Base-by-base conservation (phyloP, 2,329 filamentous ascomycete genomes). In the Ophiostoma ips region DNA sequence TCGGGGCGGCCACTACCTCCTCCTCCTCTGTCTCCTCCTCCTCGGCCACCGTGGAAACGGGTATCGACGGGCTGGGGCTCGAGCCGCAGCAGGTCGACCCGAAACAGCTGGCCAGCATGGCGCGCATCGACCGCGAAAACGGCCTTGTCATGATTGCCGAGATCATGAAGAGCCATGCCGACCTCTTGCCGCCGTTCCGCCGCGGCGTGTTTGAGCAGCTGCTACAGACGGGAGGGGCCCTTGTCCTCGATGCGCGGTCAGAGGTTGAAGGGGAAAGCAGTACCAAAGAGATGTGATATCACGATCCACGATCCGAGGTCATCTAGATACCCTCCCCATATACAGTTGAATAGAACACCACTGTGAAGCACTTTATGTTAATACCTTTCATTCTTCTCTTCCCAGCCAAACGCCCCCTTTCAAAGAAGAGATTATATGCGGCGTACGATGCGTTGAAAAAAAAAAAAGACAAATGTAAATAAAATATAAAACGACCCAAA, bases 81-180 rank as follows among this genome's bases (percentile, higher is more conserved):
- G 59, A 72, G 56, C 72, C 71, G 46, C 72, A 70, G 56, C 71
- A 71, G 52, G 65, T 66, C 3, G 68, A 74, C 46, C 62, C 67
- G 1, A 63, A 62, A 21, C 65, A 69, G 50, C 61, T 65, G 38
- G 69, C 67, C 1, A 66, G 66, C 40, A 72, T 74, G 65, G 63
- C 64, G 1, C 68, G 68, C 52, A 66, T 76, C 6, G 77, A 82
- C 56, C 68, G 76, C 9, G 77, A 81, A 60, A 83, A 83, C 53
- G 76, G 70, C 0, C 62, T 83, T 19, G 74, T 82, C 1, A 60
- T 83, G 51, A 68, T 79, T 3, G 70, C 70, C 2, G 73, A 80
- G 60, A 57, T 83, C 49, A 57, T 79, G 37, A 69, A 68, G 57
- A 67, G 66, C 41, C 64, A 66, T 16, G 63, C 66, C 0, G 60